Percentiles rank a stretch among this genome's conserved stretches.
Evolutionary conservation across 805 yeast genomes (phyloP).

Genomic region (Metschnikowia continentalis): DNA sequence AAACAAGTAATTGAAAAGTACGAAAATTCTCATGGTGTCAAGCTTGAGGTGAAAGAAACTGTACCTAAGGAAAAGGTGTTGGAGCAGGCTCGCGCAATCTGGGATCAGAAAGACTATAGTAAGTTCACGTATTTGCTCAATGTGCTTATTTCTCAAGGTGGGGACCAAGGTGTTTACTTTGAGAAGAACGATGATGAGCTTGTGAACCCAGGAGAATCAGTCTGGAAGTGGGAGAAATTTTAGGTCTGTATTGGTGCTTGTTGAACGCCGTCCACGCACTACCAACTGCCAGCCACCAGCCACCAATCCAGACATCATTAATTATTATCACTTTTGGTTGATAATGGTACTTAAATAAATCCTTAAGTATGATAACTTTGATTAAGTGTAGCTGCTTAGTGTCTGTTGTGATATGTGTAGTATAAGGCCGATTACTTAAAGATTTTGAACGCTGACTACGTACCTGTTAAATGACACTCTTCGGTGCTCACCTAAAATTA

Average conservation of each 20-base stretch:
- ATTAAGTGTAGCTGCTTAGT: no score
- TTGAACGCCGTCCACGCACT: no score
- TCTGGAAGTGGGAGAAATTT: slow-evolving; percentile 42
- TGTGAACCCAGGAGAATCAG: slow-evolving; percentile 41
- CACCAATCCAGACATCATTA: no score
- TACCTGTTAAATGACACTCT: no score
- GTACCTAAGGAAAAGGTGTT: slow-evolving; percentile 23
- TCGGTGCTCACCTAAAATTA: no score
- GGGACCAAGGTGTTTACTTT: slow-evolving; percentile 35
- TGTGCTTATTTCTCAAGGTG: slow-evolving; percentile 31
- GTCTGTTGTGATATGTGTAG: no score
- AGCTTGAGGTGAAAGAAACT: slow-evolving; percentile 22
- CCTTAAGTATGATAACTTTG: no score
- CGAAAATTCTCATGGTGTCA: slow-evolving; percentile 36
- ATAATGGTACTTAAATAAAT: no score
- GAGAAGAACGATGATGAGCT: slow-evolving; percentile 35
- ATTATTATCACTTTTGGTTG: no score
- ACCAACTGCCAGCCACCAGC: no score
- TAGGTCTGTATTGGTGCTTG: slow-evolving; percentile 4
- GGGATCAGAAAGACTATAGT: slow-evolving; percentile 18
- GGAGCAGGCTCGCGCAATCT: slow-evolving; percentile 26
- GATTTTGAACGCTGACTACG: no score
- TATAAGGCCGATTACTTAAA: no score
- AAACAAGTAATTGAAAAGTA: slow-evolving; percentile 37
- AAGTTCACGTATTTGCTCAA: slow-evolving; percentile 38